phyloP scores from a whole-genome alignment of 2,329 filamentous ascomycete species.

The Pseudonectria foliicola region DNA sequence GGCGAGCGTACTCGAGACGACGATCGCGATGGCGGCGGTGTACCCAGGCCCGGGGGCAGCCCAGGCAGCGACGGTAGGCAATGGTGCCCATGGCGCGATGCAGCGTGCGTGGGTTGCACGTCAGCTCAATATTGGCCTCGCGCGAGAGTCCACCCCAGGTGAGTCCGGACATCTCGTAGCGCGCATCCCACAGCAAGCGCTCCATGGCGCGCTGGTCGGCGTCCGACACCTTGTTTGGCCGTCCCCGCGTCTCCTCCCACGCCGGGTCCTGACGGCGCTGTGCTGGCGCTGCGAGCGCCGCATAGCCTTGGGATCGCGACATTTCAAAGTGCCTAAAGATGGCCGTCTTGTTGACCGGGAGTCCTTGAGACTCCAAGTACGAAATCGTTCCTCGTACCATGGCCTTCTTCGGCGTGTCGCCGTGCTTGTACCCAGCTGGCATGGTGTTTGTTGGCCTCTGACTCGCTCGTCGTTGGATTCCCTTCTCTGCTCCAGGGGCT shows the following conservation, averaged over 20 bases:
- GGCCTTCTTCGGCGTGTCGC: conserved; percentile 31
- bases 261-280: conserved; percentile 30
- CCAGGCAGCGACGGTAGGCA: conserved; percentile 28
- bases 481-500: too few species aligned
- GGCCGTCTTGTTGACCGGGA: conserved; percentile 33
- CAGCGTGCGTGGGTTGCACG: conserved; percentile 29
- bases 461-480: not conserved
- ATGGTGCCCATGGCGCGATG: conserved; percentile 32
- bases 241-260: conserved; percentile 32
- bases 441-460: conserved; percentile 8
- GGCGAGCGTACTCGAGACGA: conserved; percentile 27
- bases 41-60: conserved; percentile 23
- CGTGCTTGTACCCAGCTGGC: conserved; percentile 29
- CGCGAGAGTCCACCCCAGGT: conserved; percentile 29
- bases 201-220: conserved; percentile 31
- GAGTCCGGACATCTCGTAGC: conserved; percentile 23
- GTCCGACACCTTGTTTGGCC: conserved; percentile 28
- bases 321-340: conserved; percentile 34
- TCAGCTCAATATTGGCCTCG: conserved; percentile 25
- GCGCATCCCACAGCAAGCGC: conserved; percentile 29
- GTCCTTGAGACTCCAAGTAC: conserved; percentile 31
- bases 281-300: conserved; percentile 26
- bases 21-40: conserved; percentile 26
- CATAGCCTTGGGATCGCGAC: conserved; percentile 31
- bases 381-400: conserved; percentile 34